Base-by-base conservation (phyloP, 495 filamentous ascomycete species). In the Chaetomium tenue region DNA sequence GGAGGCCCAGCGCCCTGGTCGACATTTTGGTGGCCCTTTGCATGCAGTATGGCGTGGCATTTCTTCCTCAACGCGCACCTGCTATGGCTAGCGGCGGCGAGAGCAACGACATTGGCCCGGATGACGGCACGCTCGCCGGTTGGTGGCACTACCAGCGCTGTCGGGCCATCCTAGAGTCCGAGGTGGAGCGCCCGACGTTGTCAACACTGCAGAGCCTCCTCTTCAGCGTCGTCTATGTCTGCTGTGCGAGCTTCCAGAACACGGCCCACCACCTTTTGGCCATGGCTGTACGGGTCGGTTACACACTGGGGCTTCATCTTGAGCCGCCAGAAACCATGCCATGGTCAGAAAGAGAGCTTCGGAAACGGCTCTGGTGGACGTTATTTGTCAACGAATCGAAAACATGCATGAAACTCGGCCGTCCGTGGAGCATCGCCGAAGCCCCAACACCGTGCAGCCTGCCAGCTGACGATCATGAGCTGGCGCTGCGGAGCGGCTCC, bases 211-310 rank as follows among this genome's bases (percentile, higher is more conserved):
- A 87, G 66, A 81, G 79, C 66, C 76, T 83, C 60, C 83, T 87
- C 56, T 82, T 81, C 8, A 86, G 77, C 68, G 78, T 81, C 7
- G 78, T 87, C 56, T 87, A 87, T 53, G 77, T 87, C 37, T 81
- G 83, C 30, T 84, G 86, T 59, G 82, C 80, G 8, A 77, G 81
- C 18, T 83, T 82, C 56, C 80, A 79, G 28, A 86, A 83, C 63
- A 83, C 80, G 75, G 74, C 77, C 0, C 69, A 84, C 62, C 75
- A 66, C 61, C 66, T 75, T 1, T 52, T 75, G 2, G 78, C 69
- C 15, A 66, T 79, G 25, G 81, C 81, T 0, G 74, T 83, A 20
- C 75, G 79, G 11, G 80, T 75, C 2, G 83, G 82, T 8, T 73
- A 81, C 46, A 79, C 77, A n/a, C 72, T 84, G 1, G 83, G 83